Conservation (phyloP, 306 rosid species). For the Vigna hirtella region DNA sequence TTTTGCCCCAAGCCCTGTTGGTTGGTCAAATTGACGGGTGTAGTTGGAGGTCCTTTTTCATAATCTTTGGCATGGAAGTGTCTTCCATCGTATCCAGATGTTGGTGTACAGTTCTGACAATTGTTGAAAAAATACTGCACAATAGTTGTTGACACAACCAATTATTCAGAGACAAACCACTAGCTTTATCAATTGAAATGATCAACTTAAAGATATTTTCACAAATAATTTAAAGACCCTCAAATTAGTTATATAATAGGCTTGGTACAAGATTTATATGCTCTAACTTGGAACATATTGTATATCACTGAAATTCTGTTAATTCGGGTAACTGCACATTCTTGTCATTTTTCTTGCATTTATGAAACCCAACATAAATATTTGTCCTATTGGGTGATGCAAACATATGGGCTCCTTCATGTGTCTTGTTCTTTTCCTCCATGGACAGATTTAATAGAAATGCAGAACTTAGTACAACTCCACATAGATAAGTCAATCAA, state of each 20-base stretch:
- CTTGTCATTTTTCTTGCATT: not conserved
- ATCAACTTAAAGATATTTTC: not conserved
- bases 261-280: not conserved
- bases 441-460: not conserved
- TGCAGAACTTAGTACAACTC: constrained; percentile 7
- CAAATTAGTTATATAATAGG: not conserved
- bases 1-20: too few species aligned
- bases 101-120: too few species aligned
- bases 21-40: too few species aligned
- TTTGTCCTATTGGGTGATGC: not conserved
- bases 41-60: too few species aligned
- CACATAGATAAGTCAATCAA: not conserved
- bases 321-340: not conserved
- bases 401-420: not conserved
- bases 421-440: not conserved
- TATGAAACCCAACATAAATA: not conserved
- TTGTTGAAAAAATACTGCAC: too few species aligned
- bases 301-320: not conserved
- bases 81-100: too few species aligned
- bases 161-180: not conserved
- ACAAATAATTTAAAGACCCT: not conserved
- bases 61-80: too few species aligned
- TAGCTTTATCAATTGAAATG: not conserved
- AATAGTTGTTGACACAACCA: not conserved
- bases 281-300: not conserved